These are phyloP conservation scores for Arthroderma sp. DNA, from an alignment of 2,329 filamentous ascomycete species.

Conservation along the genomic window DNA sequence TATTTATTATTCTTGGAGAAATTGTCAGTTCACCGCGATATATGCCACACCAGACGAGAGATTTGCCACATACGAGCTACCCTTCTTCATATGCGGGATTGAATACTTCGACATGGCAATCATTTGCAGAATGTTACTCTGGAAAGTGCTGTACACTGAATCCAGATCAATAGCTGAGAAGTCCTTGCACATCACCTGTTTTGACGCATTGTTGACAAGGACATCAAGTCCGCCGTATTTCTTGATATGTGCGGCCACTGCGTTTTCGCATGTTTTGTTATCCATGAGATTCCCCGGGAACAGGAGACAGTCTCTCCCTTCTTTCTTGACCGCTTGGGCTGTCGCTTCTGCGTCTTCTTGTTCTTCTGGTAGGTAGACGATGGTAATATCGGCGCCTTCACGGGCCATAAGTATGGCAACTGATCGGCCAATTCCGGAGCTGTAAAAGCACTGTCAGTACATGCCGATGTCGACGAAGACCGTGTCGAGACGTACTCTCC, in stretches of 20 bases:
- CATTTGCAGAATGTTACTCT: constrained; percentile 46
- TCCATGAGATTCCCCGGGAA: constrained; percentile 41
- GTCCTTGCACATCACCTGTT: constrained; percentile 44
- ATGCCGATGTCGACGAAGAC: not conserved
- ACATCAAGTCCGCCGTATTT: constrained; percentile 38
- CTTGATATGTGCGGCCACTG: constrained; percentile 44
- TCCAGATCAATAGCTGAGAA: constrained; percentile 45
- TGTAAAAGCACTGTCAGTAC: constrained; percentile 16
- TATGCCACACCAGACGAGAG: not conserved
- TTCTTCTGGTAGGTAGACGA: constrained; percentile 46
- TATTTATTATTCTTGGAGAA: constrained; percentile 44
- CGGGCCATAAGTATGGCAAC: constrained; percentile 46
- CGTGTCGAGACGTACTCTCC: constrained; percentile 38
- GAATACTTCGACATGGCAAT: constrained; percentile 49
- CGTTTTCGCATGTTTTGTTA: constrained; percentile 39
- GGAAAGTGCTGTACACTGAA: constrained; percentile 45
- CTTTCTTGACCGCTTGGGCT: constrained; percentile 41
- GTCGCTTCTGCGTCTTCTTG: constrained; percentile 45
- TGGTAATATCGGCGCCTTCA: constrained; percentile 46
- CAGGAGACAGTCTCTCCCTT: constrained; percentile 38
- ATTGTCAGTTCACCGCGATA: not conserved
- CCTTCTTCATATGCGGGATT: constrained; percentile 43
- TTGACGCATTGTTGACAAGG: constrained; percentile 49
- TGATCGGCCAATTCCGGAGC: constrained; percentile 44
- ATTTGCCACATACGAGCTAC: constrained; percentile 30